Evolutionary conservation across 1,284 basidiomycete genomes (phyloP), one percentile per base, ranked within the genome.

Genomic region (Cutaneotrichosporon arboriforme): DNA sequence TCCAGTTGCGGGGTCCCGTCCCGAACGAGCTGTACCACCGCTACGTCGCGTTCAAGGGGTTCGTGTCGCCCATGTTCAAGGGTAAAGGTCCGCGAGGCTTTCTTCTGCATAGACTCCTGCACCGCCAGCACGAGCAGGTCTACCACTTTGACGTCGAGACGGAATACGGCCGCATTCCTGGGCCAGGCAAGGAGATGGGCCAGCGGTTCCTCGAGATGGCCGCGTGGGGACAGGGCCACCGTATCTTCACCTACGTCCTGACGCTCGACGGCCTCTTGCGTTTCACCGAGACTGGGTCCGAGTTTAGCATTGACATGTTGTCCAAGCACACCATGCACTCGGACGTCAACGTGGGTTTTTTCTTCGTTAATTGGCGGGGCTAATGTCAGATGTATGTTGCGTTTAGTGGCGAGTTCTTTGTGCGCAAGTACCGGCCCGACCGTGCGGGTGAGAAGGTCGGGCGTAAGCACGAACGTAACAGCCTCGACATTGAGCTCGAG

Each of bases 321-420:
- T 77, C 74, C 64, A 81, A 81, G 58, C 79, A 80, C 59, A 77
- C 76, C n/a, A 80, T 80, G 78, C 79, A 81, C 62, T 75, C 78
- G 31, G 76, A 79, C 59, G 77, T 78, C 13, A 67, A 77, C n/a
- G 67, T 70, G 51, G 31, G 4, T 31, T 5, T 31, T 5, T 31
- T 31, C 26, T 10, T 10, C 26, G 44, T 20, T 9, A 9, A 34
- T 17, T 17, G 20, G n/a, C n/a, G 2, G 12, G 14, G 12, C 49
- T 50, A 42, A 51, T 31, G 37, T 1, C 50, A 72, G 69, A 66
- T 62, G 15, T 73, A 68, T 51, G 69, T 71, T 54, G 67, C 70
- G 3, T 67, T 61, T 59, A 67, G 64, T 38, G 71, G 71, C 39
- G 71, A 73, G 51, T 73, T 73, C 57, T 59, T 69, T n/a, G 44